These are phyloP conservation scores for Russula foetens DNA, from an alignment of 768 basidiomycete genomes.

Conservation along the genomic window DNA sequence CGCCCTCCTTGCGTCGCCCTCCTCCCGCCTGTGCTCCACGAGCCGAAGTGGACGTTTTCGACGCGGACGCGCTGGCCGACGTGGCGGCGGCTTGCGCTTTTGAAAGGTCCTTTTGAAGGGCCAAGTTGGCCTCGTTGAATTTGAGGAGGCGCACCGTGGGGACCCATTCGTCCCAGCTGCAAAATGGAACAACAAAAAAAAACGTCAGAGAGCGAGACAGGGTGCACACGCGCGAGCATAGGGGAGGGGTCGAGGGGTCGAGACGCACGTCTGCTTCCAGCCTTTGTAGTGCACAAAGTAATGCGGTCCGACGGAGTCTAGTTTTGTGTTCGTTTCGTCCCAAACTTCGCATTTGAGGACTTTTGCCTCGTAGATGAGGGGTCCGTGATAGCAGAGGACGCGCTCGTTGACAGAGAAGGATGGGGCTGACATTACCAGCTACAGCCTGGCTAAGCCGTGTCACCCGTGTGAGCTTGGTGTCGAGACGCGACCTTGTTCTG, in stretches of 20 bases:
- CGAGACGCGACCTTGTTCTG: background rate
- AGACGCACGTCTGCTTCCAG: conserved; percentile 90
- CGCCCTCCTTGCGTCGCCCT: conserved; percentile 47
- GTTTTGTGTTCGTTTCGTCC: conserved; percentile 53
- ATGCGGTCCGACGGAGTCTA: conserved; percentile 62
- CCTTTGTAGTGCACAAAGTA: conserved; percentile 99
- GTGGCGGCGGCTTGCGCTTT: conserved; percentile 36
- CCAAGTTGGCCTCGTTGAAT: conserved; percentile 71
- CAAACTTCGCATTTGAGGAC: conserved; percentile 61
- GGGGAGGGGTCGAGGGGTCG: background rate
- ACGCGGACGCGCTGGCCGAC: conserved; percentile 29
- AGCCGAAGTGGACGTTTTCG: conserved; percentile 23
- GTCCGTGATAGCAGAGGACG: conserved; percentile 91
- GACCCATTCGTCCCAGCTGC: conserved; percentile 98
- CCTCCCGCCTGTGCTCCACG: conserved; percentile 20
- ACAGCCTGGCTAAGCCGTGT: background rate
- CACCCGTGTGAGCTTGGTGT: background rate
- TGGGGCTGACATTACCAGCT: conserved; percentile 8
- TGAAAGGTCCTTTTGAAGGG: conserved; percentile 62
- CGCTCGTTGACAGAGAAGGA: conserved; percentile 40
- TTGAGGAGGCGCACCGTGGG: conserved; percentile 75
- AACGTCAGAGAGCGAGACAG: background rate
- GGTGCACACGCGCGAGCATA: background rate
- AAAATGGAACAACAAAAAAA: background rate
- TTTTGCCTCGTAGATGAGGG: conserved; percentile 93